Conservation (phyloP, 768 basidiomycete species). For the Nevesoporus exiguus region DNA sequence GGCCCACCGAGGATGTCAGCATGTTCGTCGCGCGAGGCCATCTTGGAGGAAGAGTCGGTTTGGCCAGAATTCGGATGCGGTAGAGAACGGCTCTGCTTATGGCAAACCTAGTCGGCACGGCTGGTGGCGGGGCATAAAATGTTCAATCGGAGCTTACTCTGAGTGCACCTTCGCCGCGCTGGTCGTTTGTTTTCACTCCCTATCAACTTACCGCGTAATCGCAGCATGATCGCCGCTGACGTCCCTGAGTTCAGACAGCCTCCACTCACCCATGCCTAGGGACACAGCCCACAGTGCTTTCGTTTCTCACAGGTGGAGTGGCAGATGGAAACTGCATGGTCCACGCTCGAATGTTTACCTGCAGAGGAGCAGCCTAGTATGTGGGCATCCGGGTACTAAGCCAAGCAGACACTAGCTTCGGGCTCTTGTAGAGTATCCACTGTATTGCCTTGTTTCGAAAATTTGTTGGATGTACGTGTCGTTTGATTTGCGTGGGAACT, state of each 20-base stretch:
- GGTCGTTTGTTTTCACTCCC: neutral
- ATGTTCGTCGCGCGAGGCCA: constrained; percentile 55
- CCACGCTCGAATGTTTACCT: constrained; percentile 75
- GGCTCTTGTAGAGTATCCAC: neutral
- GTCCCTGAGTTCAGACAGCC: neutral
- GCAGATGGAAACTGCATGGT: constrained; percentile 59
- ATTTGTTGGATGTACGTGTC: neutral
- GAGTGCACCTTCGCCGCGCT: neutral
- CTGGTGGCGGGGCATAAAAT: constrained; percentile 21
- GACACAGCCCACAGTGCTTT: constrained; percentile 70
- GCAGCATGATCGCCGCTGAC: too few species aligned
- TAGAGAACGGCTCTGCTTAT: constrained; percentile 13
- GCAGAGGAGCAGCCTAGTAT: constrained; percentile 26
- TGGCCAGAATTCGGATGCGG: constrained; percentile 21
- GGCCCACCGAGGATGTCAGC: constrained; percentile 70
- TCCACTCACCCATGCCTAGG: constrained; percentile 74
- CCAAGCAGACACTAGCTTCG: constrained; percentile 39
- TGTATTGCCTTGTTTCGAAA: neutral
- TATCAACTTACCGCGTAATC: neutral
- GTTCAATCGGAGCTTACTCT: constrained; percentile 23
- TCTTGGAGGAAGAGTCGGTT: constrained; percentile 32
- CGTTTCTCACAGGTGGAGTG: constrained; percentile 78
- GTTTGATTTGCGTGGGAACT: constrained; percentile 30
- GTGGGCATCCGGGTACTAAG: constrained; percentile 82
- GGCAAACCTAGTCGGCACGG: constrained; percentile 16